Evolutionary conservation across 495 filamentous ascomycete genomes (phyloP), one percentile per base, ranked within the genome.

Genomic region (Cryomyces antarcticus): DNA sequence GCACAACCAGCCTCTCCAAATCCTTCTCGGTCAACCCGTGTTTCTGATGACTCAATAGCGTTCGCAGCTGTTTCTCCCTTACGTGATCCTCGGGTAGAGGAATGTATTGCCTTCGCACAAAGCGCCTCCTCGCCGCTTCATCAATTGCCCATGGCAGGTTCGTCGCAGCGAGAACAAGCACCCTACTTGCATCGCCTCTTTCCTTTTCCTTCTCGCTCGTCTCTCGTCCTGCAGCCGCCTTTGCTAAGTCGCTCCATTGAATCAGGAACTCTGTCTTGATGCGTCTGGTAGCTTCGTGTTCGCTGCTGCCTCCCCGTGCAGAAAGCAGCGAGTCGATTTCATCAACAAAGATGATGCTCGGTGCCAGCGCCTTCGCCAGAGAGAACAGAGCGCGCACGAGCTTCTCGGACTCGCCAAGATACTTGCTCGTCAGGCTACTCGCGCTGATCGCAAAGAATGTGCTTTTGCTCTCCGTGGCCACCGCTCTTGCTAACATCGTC

Each of bases 201-300:
- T 69, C 62, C 52, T 70, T 78, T 13, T 86, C 78, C 38, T 67
- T 74, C 27, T 75, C 70, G n/a, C 57, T 69, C 37, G 70, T 69
- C 49, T 88, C 81, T 39, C 82, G 70, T 7, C 89, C 92, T 1
- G 88, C 92, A 0, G 92, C 89, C 5, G 89, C 89, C 42, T 82
- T 75, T 48, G 89, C 82, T 5, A 99, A 64, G 57, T 94, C 87
- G 38, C 79, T 85, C 89, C 89, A 99, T 53, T 95, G 88, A 37
- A 99, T 94, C 42, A 99, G 58, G 46, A 99, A 99, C 53, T 99
- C 89, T 0, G 89, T 99, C 62, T 99, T 96, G 51, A 94, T 93
- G 28, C 92, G 71, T 34, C 88, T 70, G 6, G 86, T 93, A 5
- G 92, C 81, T 60, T 99, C 89, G 54, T 96, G 79, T 52, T 99